Conservation (phyloP, 164 flowering plant genomes). For the Chloranthus sessilifolius region DNA sequence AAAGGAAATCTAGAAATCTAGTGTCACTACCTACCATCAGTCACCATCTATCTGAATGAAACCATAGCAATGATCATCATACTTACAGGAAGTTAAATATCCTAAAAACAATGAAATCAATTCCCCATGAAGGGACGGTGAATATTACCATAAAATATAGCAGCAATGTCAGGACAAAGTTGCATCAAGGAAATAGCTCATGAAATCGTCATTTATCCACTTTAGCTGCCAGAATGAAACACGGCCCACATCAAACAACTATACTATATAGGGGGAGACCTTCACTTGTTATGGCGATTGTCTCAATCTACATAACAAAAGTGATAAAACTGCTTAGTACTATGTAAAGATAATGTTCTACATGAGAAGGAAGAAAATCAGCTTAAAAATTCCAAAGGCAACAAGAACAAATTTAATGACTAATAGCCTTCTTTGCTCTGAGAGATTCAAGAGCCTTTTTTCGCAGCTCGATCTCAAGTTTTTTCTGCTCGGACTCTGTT, state of each 20-base stretch:
- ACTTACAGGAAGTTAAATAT: background rate
- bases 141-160: constrained; percentile 73
- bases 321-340: constrained; percentile 13
- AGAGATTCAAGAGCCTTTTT: constrained; percentile 88
- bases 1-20: background rate
- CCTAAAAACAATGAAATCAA: constrained; percentile 17
- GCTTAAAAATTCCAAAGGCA: constrained; percentile 12
- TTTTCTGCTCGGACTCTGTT: constrained; percentile 50
- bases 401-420: constrained; percentile 28
- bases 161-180: constrained; percentile 58
- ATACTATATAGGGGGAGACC: constrained; percentile 17
- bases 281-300: constrained; percentile 10
- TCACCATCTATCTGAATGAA: constrained; percentile 2
- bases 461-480: constrained; percentile 86
- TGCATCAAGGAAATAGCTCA: constrained; percentile 70
- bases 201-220: constrained; percentile 75
- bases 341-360: constrained; percentile 12
- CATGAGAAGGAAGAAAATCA: constrained; percentile 7
- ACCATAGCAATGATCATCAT: background rate
- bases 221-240: constrained; percentile 86
- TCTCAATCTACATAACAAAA: constrained; percentile 23
- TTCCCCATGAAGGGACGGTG: constrained; percentile 44
- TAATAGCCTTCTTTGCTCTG: constrained; percentile 77
- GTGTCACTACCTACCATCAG: background rate
- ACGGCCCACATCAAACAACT: constrained; percentile 56